Conservation (phyloP, 2,329 filamentous ascomycete genomes). For the Coniella lustricola region DNA sequence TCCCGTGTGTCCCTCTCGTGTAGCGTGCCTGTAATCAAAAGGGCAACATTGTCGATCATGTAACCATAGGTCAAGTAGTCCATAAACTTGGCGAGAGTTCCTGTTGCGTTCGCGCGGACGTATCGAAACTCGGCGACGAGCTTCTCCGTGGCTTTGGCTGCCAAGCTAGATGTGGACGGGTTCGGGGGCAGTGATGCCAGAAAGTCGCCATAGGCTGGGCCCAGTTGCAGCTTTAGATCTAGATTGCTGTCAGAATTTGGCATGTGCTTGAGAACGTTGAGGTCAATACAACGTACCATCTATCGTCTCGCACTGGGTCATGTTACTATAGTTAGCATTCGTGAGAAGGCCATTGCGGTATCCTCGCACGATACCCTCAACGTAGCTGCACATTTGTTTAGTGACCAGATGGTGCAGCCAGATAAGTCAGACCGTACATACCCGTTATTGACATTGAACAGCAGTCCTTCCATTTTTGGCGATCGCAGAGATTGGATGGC, state of each 20-base stretch:
- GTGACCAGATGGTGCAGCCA: not conserved
- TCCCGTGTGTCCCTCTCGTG: constrained; percentile 97
- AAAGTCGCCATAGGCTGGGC: constrained; percentile 94
- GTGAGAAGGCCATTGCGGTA: constrained; percentile 94
- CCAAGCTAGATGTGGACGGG: constrained; percentile 90
- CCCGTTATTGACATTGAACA: constrained; percentile 94
- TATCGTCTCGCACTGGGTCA: constrained; percentile 96
- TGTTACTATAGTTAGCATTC: constrained; percentile 83
- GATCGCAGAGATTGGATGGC: not conserved
- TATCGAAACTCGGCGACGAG: constrained; percentile 97
- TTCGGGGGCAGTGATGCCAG: constrained; percentile 90
- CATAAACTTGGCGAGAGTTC: constrained; percentile 89
- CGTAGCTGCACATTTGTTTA: constrained; percentile 57
- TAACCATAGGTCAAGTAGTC: constrained; percentile 98
- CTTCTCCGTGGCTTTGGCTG: constrained; percentile 94
- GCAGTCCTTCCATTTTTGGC: constrained; percentile 72
- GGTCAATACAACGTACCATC: constrained; percentile 57
- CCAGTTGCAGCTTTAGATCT: constrained; percentile 95
- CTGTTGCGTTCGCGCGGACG: constrained; percentile 86
- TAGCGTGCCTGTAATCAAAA: constrained; percentile 94
- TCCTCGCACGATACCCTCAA: constrained; percentile 94
- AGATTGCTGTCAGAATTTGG: constrained; percentile 16
- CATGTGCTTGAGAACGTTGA: not conserved
- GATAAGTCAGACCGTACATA: constrained; percentile 29
- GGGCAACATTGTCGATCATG: constrained; percentile 99